Evolutionary conservation across 371 early-diverging fungal genomes (phyloP).

Genomic region (Caulochytrium protostelioides): DNA sequence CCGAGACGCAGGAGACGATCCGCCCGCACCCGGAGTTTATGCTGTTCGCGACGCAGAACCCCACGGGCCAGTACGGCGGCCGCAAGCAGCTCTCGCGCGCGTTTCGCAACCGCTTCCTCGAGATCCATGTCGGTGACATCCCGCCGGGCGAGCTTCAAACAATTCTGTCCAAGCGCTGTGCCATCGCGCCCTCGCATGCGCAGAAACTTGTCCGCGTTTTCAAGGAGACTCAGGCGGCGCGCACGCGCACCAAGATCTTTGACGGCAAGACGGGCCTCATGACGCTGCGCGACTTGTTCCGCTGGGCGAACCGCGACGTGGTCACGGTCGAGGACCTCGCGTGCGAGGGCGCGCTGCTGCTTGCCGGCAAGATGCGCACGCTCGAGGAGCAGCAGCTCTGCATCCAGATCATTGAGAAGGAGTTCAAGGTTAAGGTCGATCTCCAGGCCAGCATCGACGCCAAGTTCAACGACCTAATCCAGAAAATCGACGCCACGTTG

Average conservation of each 20-base stretch:
- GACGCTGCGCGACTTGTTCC: slow-evolving; percentile 94
- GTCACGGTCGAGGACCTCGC: slow-evolving; percentile 54
- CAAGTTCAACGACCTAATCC: slow-evolving; percentile 22
- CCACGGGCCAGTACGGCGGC: slow-evolving; percentile 90
- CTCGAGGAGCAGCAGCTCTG: slow-evolving; percentile 66
- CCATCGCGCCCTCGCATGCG: slow-evolving; percentile 74
- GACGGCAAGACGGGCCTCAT: slow-evolving; percentile 82
- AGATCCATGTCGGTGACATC: slow-evolving; percentile 85
- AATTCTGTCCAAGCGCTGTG: slow-evolving; percentile 63
- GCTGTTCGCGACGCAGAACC: slow-evolving; percentile 99
- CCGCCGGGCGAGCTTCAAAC: slow-evolving; percentile 71
- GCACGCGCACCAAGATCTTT: slow-evolving; percentile 66
- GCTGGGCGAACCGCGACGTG: slow-evolving; percentile 82
- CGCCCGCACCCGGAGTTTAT: slow-evolving; percentile 93
- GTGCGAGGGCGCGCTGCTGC: slow-evolving; percentile 81
- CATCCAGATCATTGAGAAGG: slow-evolving; percentile 57
- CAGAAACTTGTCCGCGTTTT: slow-evolving; percentile 72
- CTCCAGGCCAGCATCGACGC: slow-evolving; percentile 40
- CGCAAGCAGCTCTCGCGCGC: slow-evolving; percentile 96
- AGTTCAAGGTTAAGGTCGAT: slow-evolving; percentile 48
- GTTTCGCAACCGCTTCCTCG: slow-evolving; percentile 98
- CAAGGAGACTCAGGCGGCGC: slow-evolving; percentile 34
- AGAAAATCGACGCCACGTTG: slow-evolving; percentile 7
- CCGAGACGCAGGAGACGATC: slow-evolving; percentile 89
- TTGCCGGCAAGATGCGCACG: slow-evolving; percentile 79